These are phyloP conservation scores for Saturnispora zaruensis DNA, from an alignment of 805 yeast genomes.

Conservation along the genomic window DNA sequence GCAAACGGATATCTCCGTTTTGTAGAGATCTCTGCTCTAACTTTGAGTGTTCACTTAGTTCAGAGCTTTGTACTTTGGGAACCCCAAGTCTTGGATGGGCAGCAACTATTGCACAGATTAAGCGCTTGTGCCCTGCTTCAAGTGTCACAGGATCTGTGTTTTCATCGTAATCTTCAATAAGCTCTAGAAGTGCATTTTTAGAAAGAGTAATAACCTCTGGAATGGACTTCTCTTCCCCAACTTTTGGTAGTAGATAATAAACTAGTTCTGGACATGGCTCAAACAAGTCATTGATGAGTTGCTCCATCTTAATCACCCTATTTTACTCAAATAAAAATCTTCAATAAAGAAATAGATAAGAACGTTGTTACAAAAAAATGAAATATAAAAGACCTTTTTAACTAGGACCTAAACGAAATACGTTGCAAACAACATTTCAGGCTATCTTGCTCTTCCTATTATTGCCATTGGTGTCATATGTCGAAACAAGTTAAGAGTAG, in stretches of 20 bases:
- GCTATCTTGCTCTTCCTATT: no score
- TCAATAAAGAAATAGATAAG: background rate
- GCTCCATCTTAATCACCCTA: background rate
- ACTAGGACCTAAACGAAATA: background rate
- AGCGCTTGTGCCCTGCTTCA: background rate
- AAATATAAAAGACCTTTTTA: background rate
- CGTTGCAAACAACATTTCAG: no score
- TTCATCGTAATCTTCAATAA: slow-evolving; percentile 7
- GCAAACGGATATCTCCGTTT: slow-evolving; percentile 38
- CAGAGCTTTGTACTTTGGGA: slow-evolving; percentile 27
- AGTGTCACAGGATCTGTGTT: background rate
- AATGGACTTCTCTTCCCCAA: slow-evolving; percentile 17
- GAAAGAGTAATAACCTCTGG: slow-evolving; percentile 22
- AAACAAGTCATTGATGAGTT: slow-evolving; percentile 36
- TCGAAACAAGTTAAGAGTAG: background rate
- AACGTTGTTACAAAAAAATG: background rate
- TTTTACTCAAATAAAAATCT: background rate
- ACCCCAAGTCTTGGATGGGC: slow-evolving; percentile 91
- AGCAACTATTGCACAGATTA: slow-evolving; percentile 48
- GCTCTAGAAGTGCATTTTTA: slow-evolving; percentile 7
- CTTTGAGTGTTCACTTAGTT: slow-evolving; percentile 56
- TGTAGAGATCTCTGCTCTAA: slow-evolving; percentile 60
- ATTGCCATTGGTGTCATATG: background rate
- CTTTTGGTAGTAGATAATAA: slow-evolving; percentile 27
- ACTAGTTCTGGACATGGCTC: slow-evolving; percentile 51